Percentiles rank a stretch among this genome's conserved stretches.
These are phyloP conservation scores for Ceratobasidium sp. DNA, from an alignment of 1,284 basidiomycete species.

Conservation along the genomic window DNA sequence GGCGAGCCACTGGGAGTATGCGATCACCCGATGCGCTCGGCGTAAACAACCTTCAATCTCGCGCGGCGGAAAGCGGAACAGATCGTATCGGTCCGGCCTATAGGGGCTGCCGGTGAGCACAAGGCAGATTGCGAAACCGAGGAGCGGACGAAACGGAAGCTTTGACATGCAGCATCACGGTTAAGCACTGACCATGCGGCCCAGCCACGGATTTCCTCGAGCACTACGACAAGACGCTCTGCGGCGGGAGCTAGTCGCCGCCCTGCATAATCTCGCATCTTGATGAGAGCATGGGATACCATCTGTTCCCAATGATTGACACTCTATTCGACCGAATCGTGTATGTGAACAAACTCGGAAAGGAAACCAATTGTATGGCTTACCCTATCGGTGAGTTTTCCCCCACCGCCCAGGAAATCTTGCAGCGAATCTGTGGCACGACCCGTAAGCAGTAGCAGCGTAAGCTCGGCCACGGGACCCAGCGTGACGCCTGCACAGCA, in stretches of 20 bases:
- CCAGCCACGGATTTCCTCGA: conserved; percentile 82
- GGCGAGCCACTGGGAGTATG: conserved; percentile 73
- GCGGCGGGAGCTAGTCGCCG: conserved; percentile 74
- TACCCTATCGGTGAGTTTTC: conserved; percentile 83
- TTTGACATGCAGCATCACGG: conserved; percentile 10
- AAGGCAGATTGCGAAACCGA: conserved; percentile 7
- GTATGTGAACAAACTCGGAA: neutral
- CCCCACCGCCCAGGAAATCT: conserved; percentile 78
- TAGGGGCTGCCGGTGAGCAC: conserved; percentile 31
- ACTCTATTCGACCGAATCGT: conserved; percentile 35
- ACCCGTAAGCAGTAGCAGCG: conserved; percentile 74
- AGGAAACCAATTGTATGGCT: conserved; percentile 42
- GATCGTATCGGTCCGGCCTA: conserved; percentile 61
- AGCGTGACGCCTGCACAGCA: conserved; percentile 30
- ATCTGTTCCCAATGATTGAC: conserved; percentile 75
- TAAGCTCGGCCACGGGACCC: conserved; percentile 71
- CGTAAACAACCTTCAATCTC: conserved; percentile 65
- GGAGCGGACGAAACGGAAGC: conserved; percentile 23
- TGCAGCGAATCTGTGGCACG: conserved; percentile 70
- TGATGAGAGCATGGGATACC: conserved; percentile 72
- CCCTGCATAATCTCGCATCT: conserved; percentile 76
- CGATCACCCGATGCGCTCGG: conserved; percentile 65
- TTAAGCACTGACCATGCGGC: conserved; percentile 67
- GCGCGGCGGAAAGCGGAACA: conserved; percentile 64
- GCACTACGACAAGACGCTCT: conserved; percentile 74